Base-by-base conservation (phyloP, 352 stramenopile species). In the Globisporangium splendens region DNA sequence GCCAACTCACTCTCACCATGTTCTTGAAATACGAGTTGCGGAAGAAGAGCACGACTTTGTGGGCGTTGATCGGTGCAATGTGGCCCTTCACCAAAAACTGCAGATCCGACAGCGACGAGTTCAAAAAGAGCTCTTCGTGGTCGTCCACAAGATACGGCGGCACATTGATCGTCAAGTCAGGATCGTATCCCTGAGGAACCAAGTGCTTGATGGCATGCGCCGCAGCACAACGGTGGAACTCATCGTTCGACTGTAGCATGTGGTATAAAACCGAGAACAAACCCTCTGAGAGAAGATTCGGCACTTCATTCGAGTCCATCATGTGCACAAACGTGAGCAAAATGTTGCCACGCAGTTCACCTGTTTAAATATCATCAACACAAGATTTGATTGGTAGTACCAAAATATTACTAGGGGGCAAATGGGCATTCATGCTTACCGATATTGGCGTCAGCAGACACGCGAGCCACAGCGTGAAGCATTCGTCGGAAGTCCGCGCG, bases 21-120 rank as follows among this genome's bases (percentile, higher is more conserved):
- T 90, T 90, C 77, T 96, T 96, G 79, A 96, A 96, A 67, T 94
- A 96, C 60, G 86, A 88, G 60, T 96, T 96, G 35, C 86, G 84
- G 63, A 96, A 93, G 61, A 93, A 94, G 11, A 96, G 71, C 22
- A 96, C 86, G 20, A 96, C 86, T 56, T 93, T 93, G 70, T 96
- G 85, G 10, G 86, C 86, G 53, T 92, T 93, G 62, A 96, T 96
- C 17, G 80, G 84, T 2, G 81, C 81, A 56, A 93, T 93, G 61
- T 91, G 81, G 5, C 79, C 84, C 54, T 93, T 93, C 24, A 96
- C 86, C 12, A 94, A 70, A 50, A 96, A 96, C 62, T 93, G 85
- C 22, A 96, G 63, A 42, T 96, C 86, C 17, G 84, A 92, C 13
- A 94, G 61, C 33, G 77, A 92, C 42, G 78, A 88, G 52, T 94